A percentile compares a stretch with the other conserved stretches of the same genome.
phyloP scores from a whole-genome alignment of 1,284 basidiomycete species.

The Thelephora terrestris region DNA sequence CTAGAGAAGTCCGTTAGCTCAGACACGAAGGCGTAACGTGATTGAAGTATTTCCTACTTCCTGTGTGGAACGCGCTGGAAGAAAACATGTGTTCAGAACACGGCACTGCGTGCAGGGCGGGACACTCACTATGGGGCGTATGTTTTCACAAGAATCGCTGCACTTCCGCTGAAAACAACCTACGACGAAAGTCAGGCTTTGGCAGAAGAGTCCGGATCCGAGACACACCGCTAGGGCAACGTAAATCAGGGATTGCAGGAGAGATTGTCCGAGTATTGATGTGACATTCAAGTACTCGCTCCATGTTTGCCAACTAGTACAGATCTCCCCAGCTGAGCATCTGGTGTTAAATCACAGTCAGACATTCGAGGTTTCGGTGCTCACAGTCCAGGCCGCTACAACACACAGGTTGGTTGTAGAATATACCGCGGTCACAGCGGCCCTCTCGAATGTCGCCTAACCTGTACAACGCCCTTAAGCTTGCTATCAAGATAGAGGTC shows the following conservation, averaged over 20 bases:
- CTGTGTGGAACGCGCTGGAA: constrained; percentile 63
- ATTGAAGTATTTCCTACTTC: constrained; percentile 41
- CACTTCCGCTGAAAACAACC: constrained; percentile 53
- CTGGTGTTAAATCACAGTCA: constrained; percentile 2
- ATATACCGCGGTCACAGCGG: constrained; percentile 58
- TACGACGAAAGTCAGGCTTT: constrained; percentile 16
- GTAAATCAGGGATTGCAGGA: constrained; percentile 56
- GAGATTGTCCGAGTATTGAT: constrained; percentile 46
- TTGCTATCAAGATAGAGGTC: not conserved
- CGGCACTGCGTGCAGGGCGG: constrained; percentile 1
- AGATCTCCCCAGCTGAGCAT: constrained; percentile 57
- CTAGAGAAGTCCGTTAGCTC: constrained; percentile 22
- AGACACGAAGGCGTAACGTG: not conserved
- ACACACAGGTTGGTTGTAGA: constrained; percentile 65
- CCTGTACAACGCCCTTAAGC: constrained; percentile 26
- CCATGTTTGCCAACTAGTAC: constrained; percentile 64
- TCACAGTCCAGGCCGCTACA: constrained; percentile 66
- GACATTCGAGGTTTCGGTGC: constrained; percentile 19
- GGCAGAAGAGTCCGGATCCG: not conserved
- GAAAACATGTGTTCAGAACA: not conserved
- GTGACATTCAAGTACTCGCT: constrained; percentile 43
- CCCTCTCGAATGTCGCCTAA: constrained; percentile 63
- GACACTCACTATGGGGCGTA: constrained; percentile 60
- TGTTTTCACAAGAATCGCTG: constrained; percentile 52
- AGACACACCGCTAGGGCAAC: constrained; percentile 47